phyloP scores from a whole-genome alignment of 441 rosid species.

The Erodium texanum region DNA sequence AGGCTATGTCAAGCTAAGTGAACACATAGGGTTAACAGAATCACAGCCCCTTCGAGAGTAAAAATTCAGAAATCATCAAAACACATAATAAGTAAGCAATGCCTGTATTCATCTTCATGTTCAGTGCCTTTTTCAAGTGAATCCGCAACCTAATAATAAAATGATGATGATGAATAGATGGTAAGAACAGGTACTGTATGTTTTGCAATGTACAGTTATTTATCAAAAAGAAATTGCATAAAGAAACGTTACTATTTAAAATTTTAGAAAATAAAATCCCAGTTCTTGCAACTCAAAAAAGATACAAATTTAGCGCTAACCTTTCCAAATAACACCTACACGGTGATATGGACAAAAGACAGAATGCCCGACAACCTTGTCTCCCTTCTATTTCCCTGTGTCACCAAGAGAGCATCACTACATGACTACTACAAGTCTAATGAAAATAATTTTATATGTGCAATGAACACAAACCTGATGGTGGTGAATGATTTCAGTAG shows the following conservation, averaged over 20 bases:
- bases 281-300: neutral
- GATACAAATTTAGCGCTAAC: constrained; percentile 27
- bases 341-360: constrained; percentile 90
- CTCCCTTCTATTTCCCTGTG: constrained; percentile 95
- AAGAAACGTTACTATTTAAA: too few relatives aligned
- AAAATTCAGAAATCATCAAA: too few relatives aligned
- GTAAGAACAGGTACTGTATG: neutral
- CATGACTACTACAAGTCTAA: neutral
- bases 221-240: too few relatives aligned
- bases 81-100: too few relatives aligned
- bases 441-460: too few relatives aligned
- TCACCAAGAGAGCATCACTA: constrained; percentile 9
- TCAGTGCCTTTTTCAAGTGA: constrained; percentile 99
- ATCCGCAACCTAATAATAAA: constrained; percentile 80
- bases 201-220: too few relatives aligned
- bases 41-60: too few relatives aligned
- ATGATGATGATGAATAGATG: neutral
- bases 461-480: too few relatives aligned
- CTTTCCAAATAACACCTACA: constrained; percentile 91
- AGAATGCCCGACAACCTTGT: constrained; percentile 81
- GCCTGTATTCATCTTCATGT: constrained; percentile 97
- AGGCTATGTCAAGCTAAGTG: too few relatives aligned
- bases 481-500: too few relatives aligned
- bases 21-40: too few relatives aligned
- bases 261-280: too few relatives aligned